phyloP scores from a whole-genome alignment of 345 rosid species.

The Populus ilicifolia region DNA sequence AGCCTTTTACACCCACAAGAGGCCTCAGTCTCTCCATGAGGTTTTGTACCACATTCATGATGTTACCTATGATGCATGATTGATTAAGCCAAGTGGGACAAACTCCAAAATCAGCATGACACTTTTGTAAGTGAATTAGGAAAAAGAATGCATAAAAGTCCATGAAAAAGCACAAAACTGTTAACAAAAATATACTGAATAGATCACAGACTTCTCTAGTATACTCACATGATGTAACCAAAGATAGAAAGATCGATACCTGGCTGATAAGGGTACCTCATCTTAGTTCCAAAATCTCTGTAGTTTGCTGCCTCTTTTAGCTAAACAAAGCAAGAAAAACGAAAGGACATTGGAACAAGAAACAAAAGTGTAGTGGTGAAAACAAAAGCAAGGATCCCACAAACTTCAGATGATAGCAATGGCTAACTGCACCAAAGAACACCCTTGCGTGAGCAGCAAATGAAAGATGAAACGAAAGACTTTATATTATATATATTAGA shows the following conservation, averaged over 20 bases:
- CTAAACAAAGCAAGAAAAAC: constrained; percentile 18
- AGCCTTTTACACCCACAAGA: constrained; percentile 58
- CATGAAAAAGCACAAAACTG: background rate
- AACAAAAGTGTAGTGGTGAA: constrained; percentile 14
- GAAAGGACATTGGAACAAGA: constrained; percentile 13
- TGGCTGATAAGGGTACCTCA: background rate
- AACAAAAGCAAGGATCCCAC: constrained; percentile 7
- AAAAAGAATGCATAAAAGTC: background rate
- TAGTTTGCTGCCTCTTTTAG: background rate
- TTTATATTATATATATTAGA: background rate
- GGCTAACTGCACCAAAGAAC: constrained; percentile 20
- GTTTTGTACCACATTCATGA: constrained; percentile 44
- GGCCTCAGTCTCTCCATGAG: constrained; percentile 66
- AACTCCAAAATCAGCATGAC: background rate
- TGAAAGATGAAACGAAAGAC: background rate
- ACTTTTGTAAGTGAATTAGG: background rate
- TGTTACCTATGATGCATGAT: constrained; percentile 19
- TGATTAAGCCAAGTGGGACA: background rate
- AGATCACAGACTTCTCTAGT: background rate
- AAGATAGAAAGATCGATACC: background rate
- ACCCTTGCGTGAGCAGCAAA: background rate
- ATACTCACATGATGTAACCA: background rate
- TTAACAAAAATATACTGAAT: background rate
- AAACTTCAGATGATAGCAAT: constrained; percentile 28
- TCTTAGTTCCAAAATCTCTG: background rate